Evolutionary conservation across 148 eudicot genomes (phyloP), one percentile per base, ranked within the genome.

Genomic region (Arbutus unedo): DNA sequence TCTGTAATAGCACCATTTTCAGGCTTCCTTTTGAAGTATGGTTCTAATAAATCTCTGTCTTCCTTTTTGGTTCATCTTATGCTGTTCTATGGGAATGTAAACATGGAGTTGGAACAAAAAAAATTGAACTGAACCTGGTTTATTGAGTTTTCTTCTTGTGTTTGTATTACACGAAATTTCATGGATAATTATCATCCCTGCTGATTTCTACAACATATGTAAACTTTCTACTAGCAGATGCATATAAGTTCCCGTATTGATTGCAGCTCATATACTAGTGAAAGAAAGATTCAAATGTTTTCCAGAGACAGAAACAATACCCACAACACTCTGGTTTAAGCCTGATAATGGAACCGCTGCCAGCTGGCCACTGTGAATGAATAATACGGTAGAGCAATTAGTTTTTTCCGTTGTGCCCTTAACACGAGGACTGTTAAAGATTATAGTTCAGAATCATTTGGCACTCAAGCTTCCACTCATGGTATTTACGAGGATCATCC

Each of bases 201-300:
- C 56, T 74, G 56, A 9, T 74, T 49, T 23, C 78, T 49, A 74
- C 77, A 47, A 48, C 53, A 74, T 74, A 2, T 11, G 53, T 44
- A 8, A 45, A 8, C 77, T 74, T 19, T 4, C 15, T 56, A 10
- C 11, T 18, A 56, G 50, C 44, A 78, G 67, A 78, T 55, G 45
- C 18, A 57, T 8, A 57, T 4, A 43, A 0, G 79, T 53, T 53
- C 9, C 45, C 21, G 18, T 15, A 21, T 44, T 53, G 19, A 54
- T 18, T 55, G 23, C 51, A 4, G 31, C 66, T 48, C 31, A 38
- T 43, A 10, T 43, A 16, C 68, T 1, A 44, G 18, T 56, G 67
- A 60, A 54, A 79, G 64, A n/a, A n/a, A n/a, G n/a, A 74, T 43
- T 62, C 15, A 64, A 64, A 64, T 25, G 71, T 38, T 23, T 66